Base-by-base conservation (phyloP, 1,139 yeast species). In the Arxiozyma telluris region DNA sequence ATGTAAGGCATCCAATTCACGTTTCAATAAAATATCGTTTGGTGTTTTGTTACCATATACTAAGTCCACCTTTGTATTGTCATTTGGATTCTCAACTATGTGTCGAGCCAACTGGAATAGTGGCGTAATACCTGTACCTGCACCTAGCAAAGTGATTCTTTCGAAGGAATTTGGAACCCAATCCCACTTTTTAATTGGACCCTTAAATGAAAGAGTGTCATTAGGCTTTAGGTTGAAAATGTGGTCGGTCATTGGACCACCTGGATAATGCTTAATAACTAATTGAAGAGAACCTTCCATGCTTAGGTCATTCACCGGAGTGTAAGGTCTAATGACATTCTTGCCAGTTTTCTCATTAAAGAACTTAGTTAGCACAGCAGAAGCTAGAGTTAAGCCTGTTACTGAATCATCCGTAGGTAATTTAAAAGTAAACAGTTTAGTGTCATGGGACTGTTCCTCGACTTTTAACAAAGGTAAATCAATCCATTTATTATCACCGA, bases 61-160 rank as follows among this genome's bases (percentile, higher is more conserved):
- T 65, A 93, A 77, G 61, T 82, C 77, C 59, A 93, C 80, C 76
- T 86, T 84, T 66, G 98, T 93, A 71, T 87, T 85, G 74, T 91
- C 98, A 43, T 73, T 73, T 48, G 94, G 89, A 76, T 90, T 82
- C 64, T 77, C 77, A 68, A 84, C 74, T 64, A 86, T 78, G 60
- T 82, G 82, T 63, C 81, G 83, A 60, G 88, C 72, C 70, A 93
- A 74, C 75, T 93, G 98, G 77, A 79, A 90, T 77, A 91, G 78
- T 58, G 98, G 98, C 38, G 97, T 88, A 72, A 93, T 89, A 72
- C 98, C 98, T 50, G 95, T 80, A 67, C 98, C 98, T 63, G 96
- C 98, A 62, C 97, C 98, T 64, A 93, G 78, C 75, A 93, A 79
- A 54, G 87, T 86, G 67, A 94, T 80, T 59, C 82, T 77, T 65